These are phyloP conservation scores for Mytilinidion resinicola DNA, from an alignment of 495 filamentous ascomycete genomes.

Conservation along the genomic window DNA sequence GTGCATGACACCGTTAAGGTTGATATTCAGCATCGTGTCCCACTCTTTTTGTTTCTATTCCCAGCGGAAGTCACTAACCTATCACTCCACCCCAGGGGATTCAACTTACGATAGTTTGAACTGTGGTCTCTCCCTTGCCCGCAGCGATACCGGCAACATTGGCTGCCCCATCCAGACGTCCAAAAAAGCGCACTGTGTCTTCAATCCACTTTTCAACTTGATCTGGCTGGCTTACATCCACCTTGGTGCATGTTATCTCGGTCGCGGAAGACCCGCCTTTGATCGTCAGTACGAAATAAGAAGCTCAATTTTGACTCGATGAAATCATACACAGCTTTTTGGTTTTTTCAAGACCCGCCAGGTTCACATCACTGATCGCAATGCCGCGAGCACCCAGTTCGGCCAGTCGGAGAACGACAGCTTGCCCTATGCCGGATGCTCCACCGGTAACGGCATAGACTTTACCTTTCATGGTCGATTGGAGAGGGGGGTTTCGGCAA, in stretches of 20 bases:
- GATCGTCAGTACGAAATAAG: too few relatives aligned
- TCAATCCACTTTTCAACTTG: not conserved
- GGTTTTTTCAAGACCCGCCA: not conserved
- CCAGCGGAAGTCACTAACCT: too few relatives aligned
- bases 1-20: slow-evolving; percentile 31
- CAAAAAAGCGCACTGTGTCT: not conserved
- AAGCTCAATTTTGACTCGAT: not conserved
- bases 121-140: not conserved
- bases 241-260: not conserved
- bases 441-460: not conserved
- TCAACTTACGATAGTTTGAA: not conserved
- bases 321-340: not conserved
- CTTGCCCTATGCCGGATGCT: not conserved
- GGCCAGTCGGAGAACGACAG: not conserved
- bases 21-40: slow-evolving; percentile 28
- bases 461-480: not conserved
- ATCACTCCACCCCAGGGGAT: too few relatives aligned
- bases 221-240: not conserved
- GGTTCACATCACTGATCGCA: not conserved
- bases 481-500: not conserved
- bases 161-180: not conserved
- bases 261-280: too few relatives aligned
- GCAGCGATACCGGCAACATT: not conserved
- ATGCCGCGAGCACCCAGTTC: not conserved
- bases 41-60: slow-evolving; percentile 12